These are phyloP conservation scores for Kazachstania sp. DNA, from an alignment of 1,139 yeast species.

Conservation along the genomic window DNA sequence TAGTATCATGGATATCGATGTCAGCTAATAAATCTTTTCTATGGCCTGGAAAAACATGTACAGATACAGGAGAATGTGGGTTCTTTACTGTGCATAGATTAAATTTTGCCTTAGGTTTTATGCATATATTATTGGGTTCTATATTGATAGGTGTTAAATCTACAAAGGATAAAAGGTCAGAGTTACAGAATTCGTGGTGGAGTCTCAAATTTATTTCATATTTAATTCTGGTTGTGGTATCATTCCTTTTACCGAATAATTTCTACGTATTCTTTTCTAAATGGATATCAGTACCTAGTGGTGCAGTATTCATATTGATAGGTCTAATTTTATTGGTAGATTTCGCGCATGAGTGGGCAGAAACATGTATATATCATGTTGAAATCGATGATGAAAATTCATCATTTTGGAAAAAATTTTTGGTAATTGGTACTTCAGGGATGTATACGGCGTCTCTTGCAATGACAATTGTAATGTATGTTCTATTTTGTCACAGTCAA, in stretches of 20 bases:
- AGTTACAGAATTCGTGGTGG: slow-evolving; percentile 90
- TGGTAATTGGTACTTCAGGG: slow-evolving; percentile 76
- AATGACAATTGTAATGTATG: slow-evolving; percentile 71
- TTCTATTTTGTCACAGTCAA: slow-evolving; percentile 74
- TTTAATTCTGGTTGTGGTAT: slow-evolving; percentile 46
- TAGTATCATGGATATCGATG: slow-evolving; percentile 77
- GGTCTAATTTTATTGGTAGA: slow-evolving; percentile 88
- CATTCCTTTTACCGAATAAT: slow-evolving; percentile 77
- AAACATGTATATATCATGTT: slow-evolving; percentile 82
- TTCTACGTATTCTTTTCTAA: slow-evolving; percentile 90
- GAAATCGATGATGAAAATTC: slow-evolving; percentile 73
- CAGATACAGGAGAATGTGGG: slow-evolving; percentile 77
- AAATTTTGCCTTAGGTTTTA: slow-evolving; percentile 75
- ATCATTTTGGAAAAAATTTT: slow-evolving; percentile 64
- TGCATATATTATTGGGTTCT: slow-evolving; percentile 66
- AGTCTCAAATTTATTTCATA: slow-evolving; percentile 60
- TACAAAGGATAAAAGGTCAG: slow-evolving; percentile 70
- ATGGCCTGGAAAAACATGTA: slow-evolving; percentile 70
- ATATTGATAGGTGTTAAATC: slow-evolving; percentile 67
- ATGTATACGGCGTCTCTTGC: slow-evolving; percentile 73
- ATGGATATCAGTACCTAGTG: slow-evolving; percentile 74
- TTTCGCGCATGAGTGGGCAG: slow-evolving; percentile 99
- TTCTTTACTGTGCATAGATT: slow-evolving; percentile 89
- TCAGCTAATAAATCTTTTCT: slow-evolving; percentile 73
- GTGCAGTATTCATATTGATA: slow-evolving; percentile 77